Evolutionary conservation across 257 asterid genomes (phyloP).

Genomic region (Solanum infundibuliforme): DNA sequence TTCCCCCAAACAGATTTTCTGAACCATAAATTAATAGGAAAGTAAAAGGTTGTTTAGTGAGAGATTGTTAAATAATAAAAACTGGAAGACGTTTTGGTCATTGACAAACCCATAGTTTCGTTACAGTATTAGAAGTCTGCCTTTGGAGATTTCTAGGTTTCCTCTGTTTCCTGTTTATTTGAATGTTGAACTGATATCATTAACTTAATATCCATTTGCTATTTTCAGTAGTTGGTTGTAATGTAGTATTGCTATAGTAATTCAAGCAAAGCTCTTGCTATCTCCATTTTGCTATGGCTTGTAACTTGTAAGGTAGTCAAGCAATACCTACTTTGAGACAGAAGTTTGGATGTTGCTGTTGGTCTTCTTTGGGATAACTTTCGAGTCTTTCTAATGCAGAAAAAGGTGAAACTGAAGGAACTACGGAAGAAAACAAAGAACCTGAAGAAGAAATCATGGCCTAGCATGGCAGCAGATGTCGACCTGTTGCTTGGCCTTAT

Average conservation of each 20-base stretch:
- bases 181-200: not conserved
- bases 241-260: not conserved
- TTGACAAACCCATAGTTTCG: not conserved
- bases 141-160: not conserved
- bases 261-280: not conserved
- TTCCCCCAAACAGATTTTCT: not conserved
- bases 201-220: not conserved
- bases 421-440: conserved; percentile 53
- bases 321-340: not conserved
- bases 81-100: not conserved
- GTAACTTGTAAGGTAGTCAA: not conserved
- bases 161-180: not conserved
- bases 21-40: not conserved
- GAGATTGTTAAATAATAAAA: not conserved
- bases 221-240: not conserved
- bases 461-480: conserved; percentile 35
- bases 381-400: conserved; percentile 35
- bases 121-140: not conserved
- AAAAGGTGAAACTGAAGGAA: conserved; percentile 69
- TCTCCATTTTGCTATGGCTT: not conserved
- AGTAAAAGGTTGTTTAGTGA: not conserved
- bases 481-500: conserved; percentile 60
- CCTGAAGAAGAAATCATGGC: conserved; percentile 63
- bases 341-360: not conserved
- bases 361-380: not conserved